Conservation (phyloP, 371 early-diverging fungal genomes). For the Rhizomucor pusillus region DNA sequence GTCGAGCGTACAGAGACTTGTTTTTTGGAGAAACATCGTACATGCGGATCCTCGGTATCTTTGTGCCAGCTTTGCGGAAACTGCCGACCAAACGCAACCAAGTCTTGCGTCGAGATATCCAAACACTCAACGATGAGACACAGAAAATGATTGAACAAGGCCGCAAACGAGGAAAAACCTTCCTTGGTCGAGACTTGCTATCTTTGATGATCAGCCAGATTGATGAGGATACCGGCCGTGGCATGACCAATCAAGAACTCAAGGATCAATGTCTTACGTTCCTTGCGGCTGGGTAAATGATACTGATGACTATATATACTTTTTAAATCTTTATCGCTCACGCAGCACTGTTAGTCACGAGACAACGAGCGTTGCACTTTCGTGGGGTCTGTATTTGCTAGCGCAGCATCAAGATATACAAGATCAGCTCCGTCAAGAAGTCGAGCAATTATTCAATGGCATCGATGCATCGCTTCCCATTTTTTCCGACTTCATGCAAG, state of each 20-base stretch:
- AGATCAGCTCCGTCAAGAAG: constrained; percentile 43
- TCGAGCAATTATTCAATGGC: constrained; percentile 7
- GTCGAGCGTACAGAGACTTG: constrained; percentile 43
- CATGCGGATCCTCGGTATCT: constrained; percentile 27
- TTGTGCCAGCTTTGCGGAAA: constrained; percentile 32
- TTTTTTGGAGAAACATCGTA: constrained; percentile 28
- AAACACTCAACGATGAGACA: constrained; percentile 38
- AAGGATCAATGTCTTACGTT: constrained; percentile 28
- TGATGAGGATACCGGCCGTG: constrained; percentile 24
- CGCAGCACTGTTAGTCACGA: constrained; percentile 34
- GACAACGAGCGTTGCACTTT: constrained; percentile 50
- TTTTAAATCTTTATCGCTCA: neutral
- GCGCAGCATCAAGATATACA: constrained; percentile 46
- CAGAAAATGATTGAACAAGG: constrained; percentile 40
- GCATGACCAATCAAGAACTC: constrained; percentile 23
- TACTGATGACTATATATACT: neutral
- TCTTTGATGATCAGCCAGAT: constrained; percentile 26
- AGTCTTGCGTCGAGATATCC: neutral
- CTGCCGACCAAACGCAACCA: constrained; percentile 40
- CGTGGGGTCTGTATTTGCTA: constrained; percentile 55
- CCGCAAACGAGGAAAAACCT: constrained; percentile 19
- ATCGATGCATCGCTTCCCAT: neutral
- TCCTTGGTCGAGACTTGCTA: constrained; percentile 27
- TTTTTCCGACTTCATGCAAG: neutral
- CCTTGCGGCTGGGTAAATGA: constrained; percentile 36